A percentile compares a stretch with the other conserved stretches of the same genome.
Evolutionary conservation across 148 eudicot genomes (phyloP).

Genomic region (Hydrangea macrophylla): DNA sequence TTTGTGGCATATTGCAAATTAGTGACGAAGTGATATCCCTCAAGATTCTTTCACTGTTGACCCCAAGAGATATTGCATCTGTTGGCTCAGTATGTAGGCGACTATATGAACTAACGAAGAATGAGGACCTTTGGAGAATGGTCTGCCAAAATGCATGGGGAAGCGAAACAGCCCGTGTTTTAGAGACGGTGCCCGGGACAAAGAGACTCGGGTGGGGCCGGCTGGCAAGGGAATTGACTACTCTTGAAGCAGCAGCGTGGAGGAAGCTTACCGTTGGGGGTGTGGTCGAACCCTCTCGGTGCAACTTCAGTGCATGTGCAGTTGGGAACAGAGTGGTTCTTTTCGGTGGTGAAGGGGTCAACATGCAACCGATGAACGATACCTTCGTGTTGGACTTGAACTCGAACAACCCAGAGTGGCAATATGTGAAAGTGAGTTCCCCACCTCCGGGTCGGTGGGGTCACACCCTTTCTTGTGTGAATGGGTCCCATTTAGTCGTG

Average conservation of each 20-base stretch:
- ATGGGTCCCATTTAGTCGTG: slow-evolving; percentile 77
- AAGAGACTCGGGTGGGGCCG: slow-evolving; percentile 93
- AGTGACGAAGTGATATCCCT: slow-evolving; percentile 81
- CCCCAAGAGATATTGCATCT: slow-evolving; percentile 92
- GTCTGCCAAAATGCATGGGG: slow-evolving; percentile 99
- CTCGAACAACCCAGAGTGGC: slow-evolving; percentile 78
- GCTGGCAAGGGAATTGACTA: slow-evolving; percentile 85
- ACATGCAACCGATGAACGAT: slow-evolving; percentile 95
- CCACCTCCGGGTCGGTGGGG: slow-evolving; percentile 99
- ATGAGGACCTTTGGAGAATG: slow-evolving; percentile 88
- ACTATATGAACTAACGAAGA: slow-evolving; percentile 66
- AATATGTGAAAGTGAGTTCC: slow-evolving; percentile 74
- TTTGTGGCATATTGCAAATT: slow-evolving; percentile 71
- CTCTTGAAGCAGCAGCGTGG: slow-evolving; percentile 97
- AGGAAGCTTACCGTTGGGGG: slow-evolving; percentile 80
- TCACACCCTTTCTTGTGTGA: slow-evolving; percentile 83
- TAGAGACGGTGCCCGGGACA: slow-evolving; percentile 85
- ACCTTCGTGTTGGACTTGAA: slow-evolving; percentile 88
- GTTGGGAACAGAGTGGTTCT: slow-evolving; percentile 92
- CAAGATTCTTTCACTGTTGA: slow-evolving; percentile 69
- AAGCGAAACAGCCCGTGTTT: slow-evolving; percentile 73
- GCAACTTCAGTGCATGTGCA: slow-evolving; percentile 97
- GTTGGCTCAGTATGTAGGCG: slow-evolving; percentile 72
- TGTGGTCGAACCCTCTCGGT: slow-evolving; percentile 90
- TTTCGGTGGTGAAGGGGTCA: slow-evolving; percentile 91